These are phyloP conservation scores for Breviolum minutum DNA, from an alignment of 73 alveolate species.

Conservation along the genomic window DNA sequence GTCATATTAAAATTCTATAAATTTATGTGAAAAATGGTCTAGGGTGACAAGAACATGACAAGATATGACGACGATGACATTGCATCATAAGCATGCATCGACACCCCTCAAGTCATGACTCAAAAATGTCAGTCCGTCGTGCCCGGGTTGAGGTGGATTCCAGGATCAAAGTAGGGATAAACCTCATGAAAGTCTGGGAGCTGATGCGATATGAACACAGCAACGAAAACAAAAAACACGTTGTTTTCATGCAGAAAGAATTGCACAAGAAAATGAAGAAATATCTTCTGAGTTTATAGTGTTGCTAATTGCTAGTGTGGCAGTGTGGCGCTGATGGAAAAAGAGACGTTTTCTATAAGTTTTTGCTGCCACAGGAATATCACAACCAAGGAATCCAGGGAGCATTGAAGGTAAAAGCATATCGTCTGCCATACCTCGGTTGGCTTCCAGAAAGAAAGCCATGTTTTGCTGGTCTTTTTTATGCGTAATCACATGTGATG, in stretches of 20 bases:
- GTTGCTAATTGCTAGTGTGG: neutral
- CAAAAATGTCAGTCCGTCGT: constrained; percentile 15
- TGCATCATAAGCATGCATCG: neutral
- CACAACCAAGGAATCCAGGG: neutral
- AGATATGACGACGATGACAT: neutral
- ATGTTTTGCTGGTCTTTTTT: too few relatives aligned
- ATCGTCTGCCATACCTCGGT: constrained; percentile 62
- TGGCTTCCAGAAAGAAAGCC: neutral
- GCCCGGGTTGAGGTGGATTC: constrained; percentile 81
- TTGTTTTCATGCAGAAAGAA: neutral
- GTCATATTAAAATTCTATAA: neutral
- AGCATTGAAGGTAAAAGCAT: constrained; percentile 86
- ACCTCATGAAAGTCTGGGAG: constrained; percentile 26
- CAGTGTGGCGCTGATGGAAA: neutral
- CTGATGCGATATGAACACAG: neutral
- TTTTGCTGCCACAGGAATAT: neutral
- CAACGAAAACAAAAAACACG: neutral
- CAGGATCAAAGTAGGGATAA: constrained; percentile 67
- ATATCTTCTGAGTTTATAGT: neutral
- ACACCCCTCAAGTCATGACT: neutral
- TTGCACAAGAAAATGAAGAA: neutral
- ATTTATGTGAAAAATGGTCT: neutral
- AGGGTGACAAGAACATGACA: neutral
- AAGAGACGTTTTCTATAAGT: neutral
- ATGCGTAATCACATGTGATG: too few relatives aligned